These are phyloP conservation scores for Ramalina peruviana DNA, from an alignment of 495 filamentous ascomycete genomes.

Conservation along the genomic window DNA sequence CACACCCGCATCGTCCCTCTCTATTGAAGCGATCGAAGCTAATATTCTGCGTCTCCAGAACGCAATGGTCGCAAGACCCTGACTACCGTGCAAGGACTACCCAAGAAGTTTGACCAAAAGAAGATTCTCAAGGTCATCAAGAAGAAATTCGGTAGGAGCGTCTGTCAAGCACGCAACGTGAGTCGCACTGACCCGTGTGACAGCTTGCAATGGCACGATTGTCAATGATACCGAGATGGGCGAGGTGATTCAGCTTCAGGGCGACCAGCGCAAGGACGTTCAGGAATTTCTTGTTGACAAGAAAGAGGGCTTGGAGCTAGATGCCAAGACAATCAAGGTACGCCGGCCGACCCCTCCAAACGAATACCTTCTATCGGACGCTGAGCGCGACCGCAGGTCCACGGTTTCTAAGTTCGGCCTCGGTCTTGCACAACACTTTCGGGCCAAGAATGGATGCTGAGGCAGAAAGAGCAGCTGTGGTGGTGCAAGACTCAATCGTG, in stretches of 20 bases:
- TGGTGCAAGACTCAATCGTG: too few relatives aligned
- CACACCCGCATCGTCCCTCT: background rate
- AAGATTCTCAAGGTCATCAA: conserved; percentile 99
- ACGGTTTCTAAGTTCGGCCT: conserved; percentile 37
- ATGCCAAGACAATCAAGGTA: conserved; percentile 96
- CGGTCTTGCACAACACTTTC: too few relatives aligned
- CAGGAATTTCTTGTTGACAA: conserved; percentile 94
- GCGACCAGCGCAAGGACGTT: conserved; percentile 97
- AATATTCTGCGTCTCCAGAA: conserved; percentile 41
- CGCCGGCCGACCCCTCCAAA: conserved; percentile 6
- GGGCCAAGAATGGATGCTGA: too few relatives aligned
- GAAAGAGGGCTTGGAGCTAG: conserved; percentile 79
- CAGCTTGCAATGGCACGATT: conserved; percentile 99
- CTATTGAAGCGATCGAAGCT: background rate
- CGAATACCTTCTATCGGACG: background rate
- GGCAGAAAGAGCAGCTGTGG: too few relatives aligned
- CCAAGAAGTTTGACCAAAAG: conserved; percentile 97
- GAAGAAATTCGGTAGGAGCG: conserved; percentile 85
- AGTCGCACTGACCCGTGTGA: background rate
- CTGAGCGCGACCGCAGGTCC: conserved; percentile 26
- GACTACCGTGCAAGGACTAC: conserved; percentile 97
- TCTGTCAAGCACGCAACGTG: conserved; percentile 1
- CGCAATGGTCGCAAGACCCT: conserved; percentile 99
- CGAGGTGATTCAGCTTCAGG: conserved; percentile 99
- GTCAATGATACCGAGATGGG: conserved; percentile 95